Evolutionary conservation across 2,329 filamentous ascomycete genomes (phyloP).

Genomic region (Penicillium expansum): DNA sequence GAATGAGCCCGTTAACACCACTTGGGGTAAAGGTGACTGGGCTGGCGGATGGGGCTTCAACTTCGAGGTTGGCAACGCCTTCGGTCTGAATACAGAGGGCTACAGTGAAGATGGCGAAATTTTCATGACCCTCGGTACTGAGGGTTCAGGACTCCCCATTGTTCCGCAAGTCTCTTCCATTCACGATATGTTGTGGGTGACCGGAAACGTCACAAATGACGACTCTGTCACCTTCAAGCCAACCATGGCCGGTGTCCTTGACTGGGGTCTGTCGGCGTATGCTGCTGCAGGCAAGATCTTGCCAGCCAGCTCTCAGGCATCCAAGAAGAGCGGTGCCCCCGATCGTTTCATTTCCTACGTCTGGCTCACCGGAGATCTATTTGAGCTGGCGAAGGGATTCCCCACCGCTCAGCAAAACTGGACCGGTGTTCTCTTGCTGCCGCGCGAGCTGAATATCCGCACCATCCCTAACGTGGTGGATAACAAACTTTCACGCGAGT

Average conservation of each 20-base stretch:
- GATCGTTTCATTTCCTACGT: conserved; percentile 18
- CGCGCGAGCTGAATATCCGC: conserved; percentile 13
- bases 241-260: conserved; percentile 20
- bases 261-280: conserved; percentile 20
- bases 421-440: conserved; percentile 15
- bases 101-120: conserved; percentile 17
- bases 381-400: conserved; percentile 10
- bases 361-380: conserved; percentile 20
- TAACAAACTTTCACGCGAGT: conserved; percentile 9
- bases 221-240: conserved; percentile 14
- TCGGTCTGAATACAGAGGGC: conserved; percentile 15
- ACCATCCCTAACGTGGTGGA: conserved; percentile 15
- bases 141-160: conserved; percentile 14
- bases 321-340: conserved; percentile 15
- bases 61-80: conserved; percentile 19
- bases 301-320: conserved; percentile 12
- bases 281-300: conserved; percentile 21
- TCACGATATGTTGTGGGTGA: conserved; percentile 22
- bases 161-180: conserved; percentile 13
- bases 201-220: conserved; percentile 8
- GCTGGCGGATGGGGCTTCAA: conserved; percentile 22
- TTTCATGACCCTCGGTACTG: conserved; percentile 18
- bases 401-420: conserved; percentile 17
- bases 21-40: conserved; percentile 22
- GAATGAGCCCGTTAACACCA: conserved; percentile 18